A percentile compares a stretch with the other conserved stretches of the same genome.
Conservation (phyloP, 192 early-diverging fungal genomes). For the Backusella parvicylindrica region DNA sequence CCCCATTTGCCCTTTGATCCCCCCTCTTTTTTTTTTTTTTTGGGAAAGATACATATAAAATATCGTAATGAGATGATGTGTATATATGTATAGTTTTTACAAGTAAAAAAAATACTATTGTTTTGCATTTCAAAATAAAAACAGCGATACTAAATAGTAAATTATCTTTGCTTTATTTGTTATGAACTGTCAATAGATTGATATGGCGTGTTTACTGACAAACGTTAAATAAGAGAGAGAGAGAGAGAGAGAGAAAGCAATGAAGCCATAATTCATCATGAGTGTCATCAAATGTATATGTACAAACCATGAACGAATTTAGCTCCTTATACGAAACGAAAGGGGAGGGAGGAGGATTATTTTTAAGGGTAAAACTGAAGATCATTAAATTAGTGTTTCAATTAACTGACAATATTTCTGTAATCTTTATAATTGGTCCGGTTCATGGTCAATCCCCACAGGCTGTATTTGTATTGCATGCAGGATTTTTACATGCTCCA, state of each 20-base stretch:
- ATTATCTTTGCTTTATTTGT: background rate
- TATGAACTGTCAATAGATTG: background rate
- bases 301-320: background rate
- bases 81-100: too few species aligned
- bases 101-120: too few species aligned
- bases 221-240: background rate
- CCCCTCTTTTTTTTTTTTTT: background rate
- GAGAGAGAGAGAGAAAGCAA: background rate
- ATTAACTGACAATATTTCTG: background rate
- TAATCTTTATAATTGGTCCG: background rate
- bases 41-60: background rate
- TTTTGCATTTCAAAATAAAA: too few species aligned
- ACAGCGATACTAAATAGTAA: too few species aligned
- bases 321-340: background rate
- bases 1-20: background rate
- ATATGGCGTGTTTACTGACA: background rate
- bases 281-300: background rate
- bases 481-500: background rate
- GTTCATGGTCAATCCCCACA: background rate
- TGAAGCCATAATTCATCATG: constrained; percentile 5
- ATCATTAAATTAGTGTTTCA: background rate
- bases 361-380: background rate
- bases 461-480: background rate
- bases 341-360: background rate
- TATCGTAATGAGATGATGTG: background rate